A percentile compares a stretch with the other conserved stretches of the same genome.
These are phyloP conservation scores for Cardamine chenopodiifolia DNA, from an alignment of 345 rosid species.

Conservation along the genomic window DNA sequence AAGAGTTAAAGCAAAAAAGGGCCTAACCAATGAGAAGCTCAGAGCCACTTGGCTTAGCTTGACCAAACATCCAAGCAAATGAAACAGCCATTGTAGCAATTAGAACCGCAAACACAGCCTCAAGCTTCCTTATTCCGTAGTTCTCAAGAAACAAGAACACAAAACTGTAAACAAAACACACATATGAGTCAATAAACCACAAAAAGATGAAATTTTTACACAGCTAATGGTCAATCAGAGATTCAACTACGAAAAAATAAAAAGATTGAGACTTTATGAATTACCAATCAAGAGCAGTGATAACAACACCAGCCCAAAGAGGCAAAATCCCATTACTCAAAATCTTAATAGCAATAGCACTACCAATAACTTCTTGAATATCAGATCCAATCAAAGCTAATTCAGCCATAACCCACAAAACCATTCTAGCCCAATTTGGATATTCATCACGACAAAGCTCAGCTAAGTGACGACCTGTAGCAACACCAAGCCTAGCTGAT, in stretches of 20 bases:
- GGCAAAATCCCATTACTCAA: slow-evolving; percentile 79
- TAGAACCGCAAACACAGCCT: slow-evolving; percentile 81
- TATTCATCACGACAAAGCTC: slow-evolving; percentile 93
- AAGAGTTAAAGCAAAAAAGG: neutral
- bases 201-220: neutral
- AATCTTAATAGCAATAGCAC: slow-evolving; percentile 89
- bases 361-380: slow-evolving; percentile 93
- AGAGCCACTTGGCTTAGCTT: slow-evolving; percentile 75
- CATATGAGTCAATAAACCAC: neutral
- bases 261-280: neutral
- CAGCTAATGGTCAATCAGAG: neutral
- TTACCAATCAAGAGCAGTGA: slow-evolving; percentile 90
- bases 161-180: slow-evolving; percentile 56
- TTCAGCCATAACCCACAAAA: slow-evolving; percentile 92
- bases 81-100: slow-evolving; percentile 84
- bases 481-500: slow-evolving; percentile 89
- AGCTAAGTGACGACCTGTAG: slow-evolving; percentile 87
- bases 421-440: slow-evolving; percentile 76
- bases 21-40: slow-evolving; percentile 79
- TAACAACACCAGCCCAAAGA: slow-evolving; percentile 86
- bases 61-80: slow-evolving; percentile 97
- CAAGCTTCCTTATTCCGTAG: slow-evolving; percentile 89
- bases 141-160: slow-evolving; percentile 90
- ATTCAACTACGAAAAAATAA: neutral
- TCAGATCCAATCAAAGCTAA: slow-evolving; percentile 91